Evolutionary conservation across 2,329 filamentous ascomycete genomes (phyloP).

Genomic region (Fusarium chlamydosporum): DNA sequence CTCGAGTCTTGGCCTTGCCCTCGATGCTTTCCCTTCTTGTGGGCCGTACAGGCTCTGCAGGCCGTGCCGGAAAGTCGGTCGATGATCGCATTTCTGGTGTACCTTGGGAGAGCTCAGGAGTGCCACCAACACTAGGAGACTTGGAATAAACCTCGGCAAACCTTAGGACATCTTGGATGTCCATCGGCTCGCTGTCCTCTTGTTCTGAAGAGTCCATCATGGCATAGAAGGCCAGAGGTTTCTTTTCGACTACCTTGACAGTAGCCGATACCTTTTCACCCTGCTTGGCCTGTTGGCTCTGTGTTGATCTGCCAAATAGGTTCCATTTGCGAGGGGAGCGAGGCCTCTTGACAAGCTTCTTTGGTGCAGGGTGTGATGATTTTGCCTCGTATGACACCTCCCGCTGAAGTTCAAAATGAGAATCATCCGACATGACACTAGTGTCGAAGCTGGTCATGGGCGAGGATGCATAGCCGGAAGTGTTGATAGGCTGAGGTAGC

Average conservation of each 20-base stretch:
- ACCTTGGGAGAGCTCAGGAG: constrained; percentile 33
- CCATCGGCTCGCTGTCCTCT: constrained; percentile 61
- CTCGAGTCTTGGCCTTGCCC: constrained; percentile 17
- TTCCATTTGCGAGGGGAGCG: constrained; percentile 74
- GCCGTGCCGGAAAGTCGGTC: constrained; percentile 24
- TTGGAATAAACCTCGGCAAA: constrained; percentile 61
- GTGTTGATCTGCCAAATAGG: constrained; percentile 68
- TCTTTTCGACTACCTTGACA: constrained; percentile 64
- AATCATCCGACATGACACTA: constrained; percentile 70
- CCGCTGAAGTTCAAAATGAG: constrained; percentile 59
- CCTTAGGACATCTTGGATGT: constrained; percentile 63
- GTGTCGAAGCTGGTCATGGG: constrained; percentile 71
- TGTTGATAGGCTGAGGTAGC: constrained; percentile 68
- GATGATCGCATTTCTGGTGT: constrained; percentile 37
- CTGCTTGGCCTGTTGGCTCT: constrained; percentile 61
- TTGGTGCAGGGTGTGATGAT: constrained; percentile 56
- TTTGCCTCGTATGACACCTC: constrained; percentile 54
- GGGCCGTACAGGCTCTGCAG: constrained; percentile 5
- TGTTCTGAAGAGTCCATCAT: constrained; percentile 72
- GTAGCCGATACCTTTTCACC: constrained; percentile 62
- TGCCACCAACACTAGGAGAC: constrained; percentile 36
- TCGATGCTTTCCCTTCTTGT: constrained; percentile 9
- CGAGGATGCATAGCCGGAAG: constrained; percentile 60
- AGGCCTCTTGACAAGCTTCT: constrained; percentile 69
- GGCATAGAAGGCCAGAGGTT: constrained; percentile 71